Evolutionary conservation across 2,329 filamentous ascomycete species (phyloP).

Genomic region (Coniochaeta sp.): DNA sequence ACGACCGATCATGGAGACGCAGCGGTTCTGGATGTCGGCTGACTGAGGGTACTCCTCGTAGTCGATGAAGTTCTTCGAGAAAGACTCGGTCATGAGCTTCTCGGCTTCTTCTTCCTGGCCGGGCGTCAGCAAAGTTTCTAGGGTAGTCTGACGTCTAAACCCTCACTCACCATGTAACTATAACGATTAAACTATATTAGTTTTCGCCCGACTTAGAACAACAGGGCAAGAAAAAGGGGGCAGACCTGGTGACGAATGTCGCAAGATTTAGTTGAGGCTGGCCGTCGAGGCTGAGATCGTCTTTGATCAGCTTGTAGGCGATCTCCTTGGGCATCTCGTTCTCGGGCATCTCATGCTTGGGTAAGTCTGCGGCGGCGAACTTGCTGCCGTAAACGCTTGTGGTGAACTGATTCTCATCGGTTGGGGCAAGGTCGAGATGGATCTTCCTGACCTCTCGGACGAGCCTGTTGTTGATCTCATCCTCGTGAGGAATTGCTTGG

Average conservation of each 20-base stretch:
- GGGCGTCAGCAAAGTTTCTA: background rate
- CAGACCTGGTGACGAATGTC: constrained; percentile 51
- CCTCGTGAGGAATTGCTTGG: constrained; percentile 28
- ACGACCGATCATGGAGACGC: constrained; percentile 82
- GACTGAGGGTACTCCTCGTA: constrained; percentile 79
- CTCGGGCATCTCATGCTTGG: constrained; percentile 80
- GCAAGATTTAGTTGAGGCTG: constrained; percentile 85
- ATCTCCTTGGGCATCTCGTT: constrained; percentile 83
- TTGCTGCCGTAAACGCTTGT: constrained; percentile 82
- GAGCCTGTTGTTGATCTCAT: constrained; percentile 18
- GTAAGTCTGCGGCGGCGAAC: constrained; percentile 75
- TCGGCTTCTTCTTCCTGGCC: constrained; percentile 82
- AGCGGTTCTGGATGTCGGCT: constrained; percentile 84
- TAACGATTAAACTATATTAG: constrained; percentile 24
- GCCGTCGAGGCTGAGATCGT: constrained; percentile 84
- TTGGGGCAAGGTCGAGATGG: constrained; percentile 36
- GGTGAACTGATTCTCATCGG: constrained; percentile 53
- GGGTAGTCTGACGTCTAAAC: constrained; percentile 10
- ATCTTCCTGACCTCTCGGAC: constrained; percentile 30
- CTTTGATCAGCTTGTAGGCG: constrained; percentile 96
- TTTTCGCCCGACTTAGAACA: no score
- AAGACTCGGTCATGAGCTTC: constrained; percentile 87
- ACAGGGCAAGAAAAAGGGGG: no score
- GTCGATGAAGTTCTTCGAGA: constrained; percentile 93
- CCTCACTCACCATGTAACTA: constrained; percentile 74